phyloP scores from a whole-genome alignment of 805 yeast genomes.

The Wickerhamiella qilinensis region DNA sequence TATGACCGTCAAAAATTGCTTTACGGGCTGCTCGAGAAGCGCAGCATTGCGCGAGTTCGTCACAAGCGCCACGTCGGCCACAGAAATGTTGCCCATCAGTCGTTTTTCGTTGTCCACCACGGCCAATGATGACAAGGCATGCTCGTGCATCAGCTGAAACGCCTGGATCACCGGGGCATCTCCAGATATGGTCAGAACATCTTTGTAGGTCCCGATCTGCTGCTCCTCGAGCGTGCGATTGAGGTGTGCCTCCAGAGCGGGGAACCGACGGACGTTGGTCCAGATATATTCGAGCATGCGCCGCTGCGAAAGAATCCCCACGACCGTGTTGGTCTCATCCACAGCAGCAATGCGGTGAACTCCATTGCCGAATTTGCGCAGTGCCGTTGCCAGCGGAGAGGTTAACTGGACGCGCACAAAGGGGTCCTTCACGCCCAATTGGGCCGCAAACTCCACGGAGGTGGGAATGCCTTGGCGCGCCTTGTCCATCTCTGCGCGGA shows the following conservation, averaged over 20 bases:
- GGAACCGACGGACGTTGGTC: conserved; percentile 84
- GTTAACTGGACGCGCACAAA: conserved; percentile 60
- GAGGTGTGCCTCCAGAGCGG: conserved; percentile 51
- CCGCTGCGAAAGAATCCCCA: conserved; percentile 84
- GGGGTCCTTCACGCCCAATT: conserved; percentile 75
- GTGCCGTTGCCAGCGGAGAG: conserved; percentile 47
- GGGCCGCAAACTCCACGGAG: conserved; percentile 77
- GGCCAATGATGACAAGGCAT: conserved; percentile 78
- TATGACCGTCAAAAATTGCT: conserved; percentile 76
- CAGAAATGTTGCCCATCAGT: conserved; percentile 81
- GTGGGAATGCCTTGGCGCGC: conserved; percentile 84
- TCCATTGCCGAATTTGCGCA: conserved; percentile 83
- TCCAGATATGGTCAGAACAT: conserved; percentile 69
- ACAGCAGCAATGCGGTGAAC: conserved; percentile 86
- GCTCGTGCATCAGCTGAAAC: conserved; percentile 64
- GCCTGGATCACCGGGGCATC: conserved; percentile 83
- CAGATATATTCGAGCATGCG: conserved; percentile 70
- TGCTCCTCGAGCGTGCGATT: conserved; percentile 54
- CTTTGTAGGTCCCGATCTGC: conserved; percentile 48
- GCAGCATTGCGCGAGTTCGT: conserved; percentile 78
- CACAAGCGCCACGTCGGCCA: conserved; percentile 82
- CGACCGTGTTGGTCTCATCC: conserved; percentile 35
- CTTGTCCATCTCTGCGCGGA: conserved; percentile 28
- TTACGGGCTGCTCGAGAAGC: conserved; percentile 62
- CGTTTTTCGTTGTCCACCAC: conserved; percentile 68